Evolutionary conservation across 768 basidiomycete genomes (phyloP).

Genomic region (Coprinopsis cinerea): DNA sequence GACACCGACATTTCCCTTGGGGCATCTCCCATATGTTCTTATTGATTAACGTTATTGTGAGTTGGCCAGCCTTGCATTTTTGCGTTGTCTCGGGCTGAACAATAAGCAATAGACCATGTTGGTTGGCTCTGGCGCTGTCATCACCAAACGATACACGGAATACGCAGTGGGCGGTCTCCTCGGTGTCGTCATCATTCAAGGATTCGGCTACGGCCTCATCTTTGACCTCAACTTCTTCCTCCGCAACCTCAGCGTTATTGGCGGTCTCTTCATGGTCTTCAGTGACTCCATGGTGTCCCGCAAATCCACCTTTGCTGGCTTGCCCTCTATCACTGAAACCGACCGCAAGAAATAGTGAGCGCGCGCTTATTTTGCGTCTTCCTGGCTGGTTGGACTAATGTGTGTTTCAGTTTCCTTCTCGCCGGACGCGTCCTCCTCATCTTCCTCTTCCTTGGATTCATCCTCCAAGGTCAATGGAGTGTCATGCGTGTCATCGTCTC

Average conservation of each 20-base stretch:
- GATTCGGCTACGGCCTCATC: constrained; percentile 97
- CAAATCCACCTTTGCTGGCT: constrained; percentile 84
- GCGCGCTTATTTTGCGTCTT: background rate
- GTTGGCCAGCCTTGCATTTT: constrained; percentile 25
- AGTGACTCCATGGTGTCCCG: constrained; percentile 89
- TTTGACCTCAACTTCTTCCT: constrained; percentile 99
- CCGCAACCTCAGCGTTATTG: constrained; percentile 95
- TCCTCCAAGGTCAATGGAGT: constrained; percentile 89
- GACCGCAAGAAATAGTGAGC: constrained; percentile 98
- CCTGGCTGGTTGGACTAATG: background rate
- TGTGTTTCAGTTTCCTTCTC: constrained; percentile 74
- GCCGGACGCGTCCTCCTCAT: constrained; percentile 95
- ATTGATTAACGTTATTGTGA: constrained; percentile 81
- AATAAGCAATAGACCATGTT: constrained; percentile 69
- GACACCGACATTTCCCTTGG: constrained; percentile 94
- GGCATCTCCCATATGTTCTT: constrained; percentile 94
- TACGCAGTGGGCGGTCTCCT: constrained; percentile 87
- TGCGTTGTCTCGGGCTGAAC: background rate
- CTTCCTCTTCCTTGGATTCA: constrained; percentile 98
- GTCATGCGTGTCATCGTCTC: constrained; percentile 83
- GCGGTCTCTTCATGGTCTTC: constrained; percentile 98
- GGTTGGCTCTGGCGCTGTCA: constrained; percentile 75
- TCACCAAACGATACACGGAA: constrained; percentile 83
- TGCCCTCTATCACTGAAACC: constrained; percentile 86
- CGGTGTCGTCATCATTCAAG: constrained; percentile 88